Evolutionary conservation across 208 protist species (phyloP), one percentile per base, ranked within the genome.

Genomic region (Wallacemonas sp.): DNA sequence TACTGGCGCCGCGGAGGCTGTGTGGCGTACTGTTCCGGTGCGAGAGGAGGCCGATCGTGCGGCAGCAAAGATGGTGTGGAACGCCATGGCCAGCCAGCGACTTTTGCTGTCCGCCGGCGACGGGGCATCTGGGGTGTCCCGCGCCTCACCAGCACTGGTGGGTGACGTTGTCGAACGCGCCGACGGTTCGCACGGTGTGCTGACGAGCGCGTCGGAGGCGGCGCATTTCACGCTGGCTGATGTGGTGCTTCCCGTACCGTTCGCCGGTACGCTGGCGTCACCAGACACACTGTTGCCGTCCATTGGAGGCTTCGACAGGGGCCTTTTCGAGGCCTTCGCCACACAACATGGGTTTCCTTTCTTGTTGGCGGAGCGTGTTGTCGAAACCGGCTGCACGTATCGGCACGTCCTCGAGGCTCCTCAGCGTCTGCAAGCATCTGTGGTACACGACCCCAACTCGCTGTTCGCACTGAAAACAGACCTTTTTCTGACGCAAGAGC

Each of bases 201-300:
- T 91, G 10, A 71, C 50, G 5, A 74, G 26, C 29, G 72, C 64
- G 12, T 73, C 60, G 15, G 68, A 88, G 17, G 64, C 68, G 0
- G 39, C 45, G 19, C 10, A 34, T 13, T 90, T 77, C 68, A 44
- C 50, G 24, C 78, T 93, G 19, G 45, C 61, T 0, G 86, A 91
- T 45, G 89, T 95, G 1, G 86, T 95, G n/a, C 68, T 95, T 53
- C 89, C 89, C n/a, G 68, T 95, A 3, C 82, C 83, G 9, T 79
- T 78, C 50, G 66, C 34, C 13, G 36, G 24, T 32, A 66, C 33
- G 2, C 66, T 54, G 36, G 67, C 32, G 60, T 69, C 37, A 1
- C 12, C 36, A 29, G 32, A 46, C 24, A 42, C 60, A 6, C 12
- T 74, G 1, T 73, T 66, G 50, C 67, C 67, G 42, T 37, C 27